These are phyloP conservation scores for Lecanoromycetidae sp. DNA, from an alignment of 2,329 filamentous ascomycete genomes.

Conservation along the genomic window DNA sequence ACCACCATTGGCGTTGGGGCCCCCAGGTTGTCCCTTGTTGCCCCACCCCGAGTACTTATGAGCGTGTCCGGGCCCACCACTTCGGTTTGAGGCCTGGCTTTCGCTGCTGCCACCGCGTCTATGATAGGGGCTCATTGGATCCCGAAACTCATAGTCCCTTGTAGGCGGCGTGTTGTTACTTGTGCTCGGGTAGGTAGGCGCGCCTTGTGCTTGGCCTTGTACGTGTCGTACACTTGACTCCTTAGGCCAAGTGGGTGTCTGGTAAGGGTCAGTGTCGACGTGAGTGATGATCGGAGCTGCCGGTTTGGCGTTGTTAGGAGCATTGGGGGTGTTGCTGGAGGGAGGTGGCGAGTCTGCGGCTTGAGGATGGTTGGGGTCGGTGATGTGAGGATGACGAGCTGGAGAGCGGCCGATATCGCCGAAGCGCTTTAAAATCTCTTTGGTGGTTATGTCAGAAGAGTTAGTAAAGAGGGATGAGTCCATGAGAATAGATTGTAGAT, in stretches of 20 bases:
- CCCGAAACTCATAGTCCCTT: slow-evolving; percentile 15
- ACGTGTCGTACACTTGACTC: slow-evolving; percentile 76
- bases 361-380: slow-evolving; percentile 42
- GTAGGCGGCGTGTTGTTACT: slow-evolving; percentile 15
- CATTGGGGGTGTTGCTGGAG: slow-evolving; percentile 30
- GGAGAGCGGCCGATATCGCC: slow-evolving; percentile 58
- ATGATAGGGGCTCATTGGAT: slow-evolving; percentile 17
- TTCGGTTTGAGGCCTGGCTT: slow-evolving; percentile 18
- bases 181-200: slow-evolving; percentile 13
- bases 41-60: slow-evolving; percentile 19
- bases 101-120: slow-evolving; percentile 18
- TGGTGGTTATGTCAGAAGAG: slow-evolving; percentile 79
- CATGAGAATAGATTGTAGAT: slow-evolving; percentile 73
- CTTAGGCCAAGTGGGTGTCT: slow-evolving; percentile 59
- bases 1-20: slow-evolving; percentile 16
- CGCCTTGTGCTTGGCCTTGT: slow-evolving; percentile 27
- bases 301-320: slow-evolving; percentile 23
- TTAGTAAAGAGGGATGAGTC: slow-evolving; percentile 73
- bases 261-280: slow-evolving; percentile 73
- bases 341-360: too few relatives aligned
- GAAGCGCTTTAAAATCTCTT: slow-evolving; percentile 91
- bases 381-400: slow-evolving; percentile 15
- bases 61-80: slow-evolving; percentile 14
- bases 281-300: slow-evolving; percentile 45
- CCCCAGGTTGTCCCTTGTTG: slow-evolving; percentile 14